phyloP scores from a whole-genome alignment of 305 asterid genomes.

The Withania somnifera region DNA sequence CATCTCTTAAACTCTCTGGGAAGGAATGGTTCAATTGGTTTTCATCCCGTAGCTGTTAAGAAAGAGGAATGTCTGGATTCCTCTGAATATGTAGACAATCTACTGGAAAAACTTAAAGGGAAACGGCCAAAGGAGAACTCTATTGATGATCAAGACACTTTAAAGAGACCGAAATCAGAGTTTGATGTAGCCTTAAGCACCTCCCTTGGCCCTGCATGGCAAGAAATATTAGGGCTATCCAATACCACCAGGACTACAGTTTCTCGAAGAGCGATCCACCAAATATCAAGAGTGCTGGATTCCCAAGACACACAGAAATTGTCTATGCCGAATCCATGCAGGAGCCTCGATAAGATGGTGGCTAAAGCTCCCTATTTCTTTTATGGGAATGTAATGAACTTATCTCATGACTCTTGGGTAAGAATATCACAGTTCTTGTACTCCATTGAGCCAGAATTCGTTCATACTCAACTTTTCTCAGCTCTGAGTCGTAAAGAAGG shows the following conservation, averaged over 20 bases:
- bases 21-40: constrained; percentile 10
- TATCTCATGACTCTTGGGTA: constrained; percentile 56
- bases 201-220: constrained; percentile 19
- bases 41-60: constrained; percentile 27
- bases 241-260: constrained; percentile 14
- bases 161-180: constrained; percentile 54
- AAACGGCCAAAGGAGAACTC: constrained; percentile 48
- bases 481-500: constrained; percentile 76
- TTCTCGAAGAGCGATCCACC: constrained; percentile 19
- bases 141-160: constrained; percentile 20
- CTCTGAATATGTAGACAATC: constrained; percentile 25
- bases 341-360: constrained; percentile 31
- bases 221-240: constrained; percentile 23
- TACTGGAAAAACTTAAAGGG: constrained; percentile 46
- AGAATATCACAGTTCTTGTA: constrained; percentile 63
- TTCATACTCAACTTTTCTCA: constrained; percentile 36
- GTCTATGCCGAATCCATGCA: constrained; percentile 29
- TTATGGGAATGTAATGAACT: constrained; percentile 43
- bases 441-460: constrained; percentile 63
- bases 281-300: constrained; percentile 13
- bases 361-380: constrained; percentile 73
- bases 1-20: constrained; percentile 10
- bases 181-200: constrained; percentile 24
- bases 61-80: constrained; percentile 38
- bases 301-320: constrained; percentile 27